Evolutionary conservation across 768 basidiomycete genomes (phyloP).

Genomic region (Macrolepiota dolichaula): DNA sequence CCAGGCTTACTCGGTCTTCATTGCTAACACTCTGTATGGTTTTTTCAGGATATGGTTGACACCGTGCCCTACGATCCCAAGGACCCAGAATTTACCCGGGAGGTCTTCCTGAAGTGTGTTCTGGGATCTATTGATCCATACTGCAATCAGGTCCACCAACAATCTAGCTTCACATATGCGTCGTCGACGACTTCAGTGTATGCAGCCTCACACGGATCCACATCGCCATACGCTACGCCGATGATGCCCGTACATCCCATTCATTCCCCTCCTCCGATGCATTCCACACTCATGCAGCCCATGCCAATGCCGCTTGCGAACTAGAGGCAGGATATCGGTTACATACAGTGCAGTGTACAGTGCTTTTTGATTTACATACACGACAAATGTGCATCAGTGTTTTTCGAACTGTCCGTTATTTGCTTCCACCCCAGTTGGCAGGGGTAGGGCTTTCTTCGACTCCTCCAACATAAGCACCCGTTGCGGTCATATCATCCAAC

Average conservation of each 20-base stretch:
- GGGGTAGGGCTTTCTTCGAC: constrained; percentile 71
- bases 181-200: not conserved
- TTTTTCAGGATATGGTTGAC: constrained; percentile 8
- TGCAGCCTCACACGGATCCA: not conserved
- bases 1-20: not conserved
- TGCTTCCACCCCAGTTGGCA: constrained; percentile 24
- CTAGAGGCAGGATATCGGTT: not conserved
- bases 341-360: not conserved
- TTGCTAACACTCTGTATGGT: not conserved
- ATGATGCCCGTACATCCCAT: not conserved
- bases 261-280: not conserved
- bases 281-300: not conserved
- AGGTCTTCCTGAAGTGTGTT: constrained; percentile 7
- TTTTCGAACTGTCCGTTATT: not conserved
- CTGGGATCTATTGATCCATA: constrained; percentile 10
- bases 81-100: constrained; percentile 2
- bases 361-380: not conserved
- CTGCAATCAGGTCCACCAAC: not conserved
- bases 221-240: not conserved
- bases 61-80: constrained; percentile 4
- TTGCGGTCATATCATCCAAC: constrained; percentile 60
- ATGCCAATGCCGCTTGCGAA: not conserved
- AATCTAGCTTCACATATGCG: not conserved
- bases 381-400: not conserved
- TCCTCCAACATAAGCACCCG: constrained; percentile 51